Conservation (phyloP, 225 moss, liverwort and hornwort species). For the Physcomitrellopsis africana region DNA sequence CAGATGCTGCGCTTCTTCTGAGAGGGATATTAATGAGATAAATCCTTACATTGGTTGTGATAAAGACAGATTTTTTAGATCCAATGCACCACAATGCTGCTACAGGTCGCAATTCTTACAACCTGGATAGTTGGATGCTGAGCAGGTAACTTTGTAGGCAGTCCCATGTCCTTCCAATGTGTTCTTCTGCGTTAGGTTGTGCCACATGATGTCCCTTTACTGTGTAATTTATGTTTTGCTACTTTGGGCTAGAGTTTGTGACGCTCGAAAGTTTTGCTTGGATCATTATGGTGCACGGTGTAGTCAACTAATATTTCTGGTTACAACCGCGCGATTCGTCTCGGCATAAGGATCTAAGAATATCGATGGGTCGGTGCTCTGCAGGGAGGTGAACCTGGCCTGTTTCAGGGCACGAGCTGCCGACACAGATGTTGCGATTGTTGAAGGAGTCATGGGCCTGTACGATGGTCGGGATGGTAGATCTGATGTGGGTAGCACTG, state of each 20-base stretch:
- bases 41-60: constrained; percentile 14
- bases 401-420: constrained; percentile 48
- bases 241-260: no score
- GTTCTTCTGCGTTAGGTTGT: neutral
- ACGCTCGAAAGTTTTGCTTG: no score
- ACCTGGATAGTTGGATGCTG: constrained; percentile 67
- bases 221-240: no score
- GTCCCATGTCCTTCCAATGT: neutral
- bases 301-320: no score
- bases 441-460: constrained; percentile 68
- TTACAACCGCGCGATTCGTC: neutral
- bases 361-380: constrained; percentile 6
- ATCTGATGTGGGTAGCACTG: constrained; percentile 61
- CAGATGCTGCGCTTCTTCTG: neutral
- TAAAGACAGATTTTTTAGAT: constrained; percentile 62
- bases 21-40: constrained; percentile 11
- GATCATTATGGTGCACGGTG: no score
- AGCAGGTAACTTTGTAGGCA: constrained; percentile 37
- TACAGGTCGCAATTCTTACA: constrained; percentile 62
- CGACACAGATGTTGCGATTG: constrained; percentile 58
- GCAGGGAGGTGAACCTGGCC: constrained; percentile 61
- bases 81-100: constrained; percentile 65
- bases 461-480: constrained; percentile 62
- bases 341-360: neutral
- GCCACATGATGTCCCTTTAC: neutral